Percentiles rank a stretch among this genome's conserved stretches.
These are phyloP conservation scores for Ophiostoma sp. DNA, from an alignment of 2,329 filamentous ascomycete genomes.

Conservation along the genomic window DNA sequence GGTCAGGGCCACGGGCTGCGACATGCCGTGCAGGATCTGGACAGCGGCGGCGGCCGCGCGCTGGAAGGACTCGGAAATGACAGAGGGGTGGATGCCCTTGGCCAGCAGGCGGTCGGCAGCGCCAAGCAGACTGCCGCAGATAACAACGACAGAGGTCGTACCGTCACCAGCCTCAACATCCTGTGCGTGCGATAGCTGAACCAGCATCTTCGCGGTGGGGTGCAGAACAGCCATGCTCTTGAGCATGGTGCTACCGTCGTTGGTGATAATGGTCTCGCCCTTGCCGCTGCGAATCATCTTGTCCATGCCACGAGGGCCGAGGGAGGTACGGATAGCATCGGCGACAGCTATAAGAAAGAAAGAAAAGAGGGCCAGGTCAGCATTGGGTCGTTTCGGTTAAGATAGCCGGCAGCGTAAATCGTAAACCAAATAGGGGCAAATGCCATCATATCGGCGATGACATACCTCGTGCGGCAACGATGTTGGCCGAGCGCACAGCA, in stretches of 20 bases:
- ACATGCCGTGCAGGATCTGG: slow-evolving; percentile 90
- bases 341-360: slow-evolving; percentile 68
- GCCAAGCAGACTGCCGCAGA: slow-evolving; percentile 90
- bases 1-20: slow-evolving; percentile 83
- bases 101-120: slow-evolving; percentile 86
- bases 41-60: slow-evolving; percentile 88
- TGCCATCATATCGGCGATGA: not conserved
- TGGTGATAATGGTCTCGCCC: slow-evolving; percentile 98
- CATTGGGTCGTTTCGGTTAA: not conserved
- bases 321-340: slow-evolving; percentile 94
- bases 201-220: slow-evolving; percentile 98
- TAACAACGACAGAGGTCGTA: slow-evolving; percentile 96
- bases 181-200: slow-evolving; percentile 94
- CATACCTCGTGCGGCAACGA: slow-evolving; percentile 91
- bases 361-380: slow-evolving; percentile 30
- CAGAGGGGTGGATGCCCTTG: slow-evolving; percentile 95
- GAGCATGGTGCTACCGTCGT: slow-evolving; percentile 99
- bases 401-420: not conserved
- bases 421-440: slow-evolving; percentile 3
- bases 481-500: slow-evolving; percentile 94
- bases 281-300: slow-evolving; percentile 99
- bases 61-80: slow-evolving; percentile 98
- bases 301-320: slow-evolving; percentile 96
- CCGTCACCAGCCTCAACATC: slow-evolving; percentile 98
- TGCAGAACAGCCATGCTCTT: slow-evolving; percentile 99